Evolutionary conservation across 176 grass and related monocot genomes (phyloP).

Genomic region (Panicum miliaceum): DNA sequence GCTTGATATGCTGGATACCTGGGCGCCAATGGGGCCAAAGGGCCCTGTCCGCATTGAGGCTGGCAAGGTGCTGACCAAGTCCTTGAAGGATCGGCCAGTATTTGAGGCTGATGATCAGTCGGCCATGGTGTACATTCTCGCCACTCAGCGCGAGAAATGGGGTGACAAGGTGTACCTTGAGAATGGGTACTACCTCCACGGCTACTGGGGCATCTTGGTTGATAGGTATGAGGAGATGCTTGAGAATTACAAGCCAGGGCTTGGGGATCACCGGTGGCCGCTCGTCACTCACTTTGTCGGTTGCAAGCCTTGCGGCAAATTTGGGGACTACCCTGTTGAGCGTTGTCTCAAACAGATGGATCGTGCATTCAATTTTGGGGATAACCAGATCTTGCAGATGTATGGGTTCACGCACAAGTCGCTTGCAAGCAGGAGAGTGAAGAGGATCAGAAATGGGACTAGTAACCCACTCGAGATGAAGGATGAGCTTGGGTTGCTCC

Average conservation of each 20-base stretch:
- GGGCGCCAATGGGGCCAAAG: conserved; percentile 98
- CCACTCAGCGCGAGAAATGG: conserved; percentile 84
- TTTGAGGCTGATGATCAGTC: conserved; percentile 99
- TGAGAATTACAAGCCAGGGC: conserved; percentile 96
- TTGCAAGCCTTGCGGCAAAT: conserved; percentile 95
- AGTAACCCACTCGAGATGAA: conserved; percentile 71
- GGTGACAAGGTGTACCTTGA: conserved; percentile 89
- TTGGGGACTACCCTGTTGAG: conserved; percentile 94
- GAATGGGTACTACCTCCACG: conserved; percentile 95
- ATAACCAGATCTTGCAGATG: conserved; percentile 99
- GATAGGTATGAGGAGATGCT: conserved; percentile 98
- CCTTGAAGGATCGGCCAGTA: conserved; percentile 92
- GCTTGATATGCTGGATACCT: conserved; percentile 89
- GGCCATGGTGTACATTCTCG: conserved; percentile 97
- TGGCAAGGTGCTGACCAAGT: conserved; percentile 78
- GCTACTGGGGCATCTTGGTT: conserved; percentile 96
- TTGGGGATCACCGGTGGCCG: conserved; percentile 94
- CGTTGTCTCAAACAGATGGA: conserved; percentile 99
- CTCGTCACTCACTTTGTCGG: conserved; percentile 98
- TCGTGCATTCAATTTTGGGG: conserved; percentile 93
- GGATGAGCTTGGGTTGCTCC: conserved; percentile 91
- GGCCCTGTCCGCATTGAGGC: conserved; percentile 83
- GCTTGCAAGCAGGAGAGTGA: conserved; percentile 80
- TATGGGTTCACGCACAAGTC: conserved; percentile 94
- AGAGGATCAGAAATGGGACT: conserved; percentile 93